A percentile compares a stretch with the other conserved stretches of the same genome.
Conservation (phyloP, 495 filamentous ascomycete species). For the Neurospora hispaniola region DNA sequence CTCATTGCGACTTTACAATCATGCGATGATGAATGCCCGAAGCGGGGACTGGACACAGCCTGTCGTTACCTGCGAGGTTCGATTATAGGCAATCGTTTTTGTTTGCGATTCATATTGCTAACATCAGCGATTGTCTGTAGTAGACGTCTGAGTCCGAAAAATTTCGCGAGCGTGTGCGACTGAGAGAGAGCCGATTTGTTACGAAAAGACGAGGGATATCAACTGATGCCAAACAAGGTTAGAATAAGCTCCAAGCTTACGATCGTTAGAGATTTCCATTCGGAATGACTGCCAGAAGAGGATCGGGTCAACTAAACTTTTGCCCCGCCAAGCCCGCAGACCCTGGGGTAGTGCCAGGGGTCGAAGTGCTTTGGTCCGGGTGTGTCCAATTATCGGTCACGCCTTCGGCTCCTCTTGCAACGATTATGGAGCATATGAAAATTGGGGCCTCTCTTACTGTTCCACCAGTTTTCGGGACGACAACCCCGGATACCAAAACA, state of each 20-base stretch:
- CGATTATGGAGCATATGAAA: conserved; percentile 21
- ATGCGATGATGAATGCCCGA: not conserved
- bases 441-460: conserved; percentile 3
- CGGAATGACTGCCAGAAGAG: conserved; percentile 19
- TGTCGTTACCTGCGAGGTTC: not conserved
- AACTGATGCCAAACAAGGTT: not conserved
- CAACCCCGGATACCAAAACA: not conserved
- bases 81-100: not conserved
- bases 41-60: not conserved
- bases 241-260: not conserved
- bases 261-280: not conserved
- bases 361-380: not conserved
- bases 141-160: not conserved
- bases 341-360: conserved; percentile 13
- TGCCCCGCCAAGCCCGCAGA: conserved; percentile 6
- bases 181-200: not conserved
- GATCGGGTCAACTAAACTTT: conserved; percentile 2
- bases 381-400: not conserved
- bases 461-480: not conserved
- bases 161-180: not conserved
- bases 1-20: not conserved
- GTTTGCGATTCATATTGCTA: not conserved
- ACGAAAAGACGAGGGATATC: not conserved
- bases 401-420: conserved; percentile 17
- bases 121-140: not conserved